Conservation (phyloP, 1,284 basidiomycete genomes). For the Cutaneotrichosporon spelunceum region DNA sequence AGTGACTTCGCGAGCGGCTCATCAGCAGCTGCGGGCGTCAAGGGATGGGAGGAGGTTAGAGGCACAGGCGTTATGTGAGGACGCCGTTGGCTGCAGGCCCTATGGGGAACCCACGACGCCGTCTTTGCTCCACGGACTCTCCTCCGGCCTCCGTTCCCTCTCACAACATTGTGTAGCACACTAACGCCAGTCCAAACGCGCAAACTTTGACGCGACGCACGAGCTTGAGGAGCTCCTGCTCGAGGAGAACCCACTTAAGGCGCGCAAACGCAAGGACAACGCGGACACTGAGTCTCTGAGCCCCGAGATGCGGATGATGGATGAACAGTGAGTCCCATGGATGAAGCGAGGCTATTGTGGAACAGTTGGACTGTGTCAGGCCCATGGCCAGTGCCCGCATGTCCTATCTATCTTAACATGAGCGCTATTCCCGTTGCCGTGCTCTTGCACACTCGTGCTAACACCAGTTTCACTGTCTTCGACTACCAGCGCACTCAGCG, state of each 20-base stretch:
- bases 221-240: slow-evolving; percentile 92
- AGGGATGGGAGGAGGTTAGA: too few relatives aligned
- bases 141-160: too few relatives aligned
- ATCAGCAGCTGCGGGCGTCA: too few relatives aligned
- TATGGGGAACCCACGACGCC: too few relatives aligned
- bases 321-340: slow-evolving; percentile 74
- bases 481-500: slow-evolving; percentile 48
- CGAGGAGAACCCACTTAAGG: slow-evolving; percentile 96
- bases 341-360: neutral
- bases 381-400: too few relatives aligned
- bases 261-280: slow-evolving; percentile 83
- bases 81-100: too few relatives aligned
- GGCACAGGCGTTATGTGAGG: too few relatives aligned
- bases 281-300: slow-evolving; percentile 80
- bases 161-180: neutral
- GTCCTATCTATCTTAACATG: too few relatives aligned
- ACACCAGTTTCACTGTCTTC: slow-evolving; percentile 50
- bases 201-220: slow-evolving; percentile 99
- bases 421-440: too few relatives aligned
- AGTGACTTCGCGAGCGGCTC: slow-evolving; percentile 30
- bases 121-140: too few relatives aligned
- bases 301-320: slow-evolving; percentile 92
- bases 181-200: slow-evolving; percentile 75
- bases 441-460: too few relatives aligned
- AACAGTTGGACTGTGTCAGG: too few relatives aligned